Evolutionary conservation across 805 yeast species (phyloP).

Genomic region (Yarrowia divulgata): DNA sequence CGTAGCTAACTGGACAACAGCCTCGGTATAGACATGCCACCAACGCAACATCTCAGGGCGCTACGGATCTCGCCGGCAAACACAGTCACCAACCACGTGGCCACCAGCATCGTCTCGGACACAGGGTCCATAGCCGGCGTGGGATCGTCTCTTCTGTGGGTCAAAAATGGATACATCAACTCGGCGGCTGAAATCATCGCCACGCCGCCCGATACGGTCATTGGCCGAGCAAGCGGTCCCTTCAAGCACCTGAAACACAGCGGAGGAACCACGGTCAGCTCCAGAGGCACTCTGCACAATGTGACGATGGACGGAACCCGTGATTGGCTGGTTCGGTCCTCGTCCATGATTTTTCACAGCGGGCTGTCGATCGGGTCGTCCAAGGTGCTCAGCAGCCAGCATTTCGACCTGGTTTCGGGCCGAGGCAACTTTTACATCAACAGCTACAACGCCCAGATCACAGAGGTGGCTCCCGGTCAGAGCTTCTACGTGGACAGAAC

Average conservation of each 20-base stretch:
- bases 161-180: slow-evolving; percentile 15
- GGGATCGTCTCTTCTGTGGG: slow-evolving; percentile 25
- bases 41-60: neutral
- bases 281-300: slow-evolving; percentile 20
- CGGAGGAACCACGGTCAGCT: slow-evolving; percentile 16
- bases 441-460: slow-evolving; percentile 31
- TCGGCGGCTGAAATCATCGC: slow-evolving; percentile 15
- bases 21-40: neutral
- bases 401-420: slow-evolving; percentile 15
- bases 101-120: slow-evolving; percentile 9
- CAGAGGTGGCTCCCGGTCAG: slow-evolving; percentile 16
- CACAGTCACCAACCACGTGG: slow-evolving; percentile 16
- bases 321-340: slow-evolving; percentile 33
- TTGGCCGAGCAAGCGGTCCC: neutral
- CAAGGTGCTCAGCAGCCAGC: neutral
- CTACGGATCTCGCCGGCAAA: slow-evolving; percentile 28
- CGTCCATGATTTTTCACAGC: slow-evolving; percentile 2
- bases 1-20: too few relatives aligned
- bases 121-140: slow-evolving; percentile 29
- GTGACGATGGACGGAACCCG: slow-evolving; percentile 35
- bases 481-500: slow-evolving; percentile 22
- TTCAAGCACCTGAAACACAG: slow-evolving; percentile 14
- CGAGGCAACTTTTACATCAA: slow-evolving; percentile 33
- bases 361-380: slow-evolving; percentile 10
- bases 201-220: slow-evolving; percentile 13